Evolutionary conservation across 225 moss, liverwort and hornwort species (phyloP), one percentile per base, ranked within the genome.

Genomic region (Climacium dendroides): DNA sequence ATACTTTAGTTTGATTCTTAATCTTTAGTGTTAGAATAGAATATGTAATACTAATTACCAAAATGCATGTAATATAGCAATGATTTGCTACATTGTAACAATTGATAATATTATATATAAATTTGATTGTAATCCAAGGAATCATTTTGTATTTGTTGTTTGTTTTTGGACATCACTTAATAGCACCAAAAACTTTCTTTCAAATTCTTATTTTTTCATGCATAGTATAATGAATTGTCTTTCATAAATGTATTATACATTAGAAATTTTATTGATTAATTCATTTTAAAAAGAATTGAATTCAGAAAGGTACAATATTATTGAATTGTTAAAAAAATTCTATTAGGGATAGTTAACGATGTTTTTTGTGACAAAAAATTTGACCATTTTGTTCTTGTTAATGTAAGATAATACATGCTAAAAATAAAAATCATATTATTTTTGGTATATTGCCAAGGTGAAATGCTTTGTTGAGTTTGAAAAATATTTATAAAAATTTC

Each of bases 161-260:
- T 1, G 1, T 15, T 8, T 70, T 8, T 41, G 5, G 11, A 0
- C 1, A 23, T 0, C 1, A 0, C 4, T 24, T 7, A 39, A 8
- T 3, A 15, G 7, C 1, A 0, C 1, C 13, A 39, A 69, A 62
- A 24, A 7, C 4, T 41, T 39, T 41, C 3, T 70, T 70, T 15
- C 41, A 39, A 70, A 39, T 69, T 24, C 13, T 13, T 13, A 13
- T 37, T 39, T 39, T 65, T 37, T n/a, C 13, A 39, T 63, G 3
- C 15, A 62, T 23, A 13, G 5, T 20, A n/a, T 11, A 10, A n/a
- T n/a, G 22, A 13, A 67, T 67, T 67, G 6, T 37, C 37, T 67
- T 37, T 37, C 22, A 22, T 67, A 67, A 4, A 11, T 66, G 2
- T 20, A n/a, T 12, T 66, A 20, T 11, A 12, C 22, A 66, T 66